Base-by-base conservation (phyloP, 2,329 filamentous ascomycete species). In the Hypoxylon sp. region DNA sequence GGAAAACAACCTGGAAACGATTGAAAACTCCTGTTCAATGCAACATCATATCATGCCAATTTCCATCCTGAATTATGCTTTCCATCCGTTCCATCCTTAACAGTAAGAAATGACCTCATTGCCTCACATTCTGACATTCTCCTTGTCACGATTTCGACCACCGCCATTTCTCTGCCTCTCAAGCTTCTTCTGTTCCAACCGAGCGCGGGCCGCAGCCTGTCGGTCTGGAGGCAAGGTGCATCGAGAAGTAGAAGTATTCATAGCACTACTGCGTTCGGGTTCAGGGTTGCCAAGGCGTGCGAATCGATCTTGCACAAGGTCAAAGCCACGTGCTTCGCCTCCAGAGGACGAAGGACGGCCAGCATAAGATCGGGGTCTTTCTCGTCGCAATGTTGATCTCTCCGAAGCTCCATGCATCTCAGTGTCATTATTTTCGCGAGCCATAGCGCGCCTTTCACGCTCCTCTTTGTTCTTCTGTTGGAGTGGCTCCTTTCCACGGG, bases 101-200 rank as follows among this genome's bases (percentile, higher is more conserved):
- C 37, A 31, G 31, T 22, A 17, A 60, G 22, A 53, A 24, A 14
- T 51, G 29, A n/a, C n/a, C 31, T 67, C 42, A 63, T 22, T 81
- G 81, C 65, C 78, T 78, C 67, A 86, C 68, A 73, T 88, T 88
- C 79, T 78, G 67, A 86, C 68, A 73, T 88, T 88, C 79, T 88
- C 87, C 80, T 88, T 77, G 51, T 77, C 71, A 11, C 73, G 67
- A 51, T 22, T 14, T 37, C 52, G 55, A 24, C 52, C 60, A 11
- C 66, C 65, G 42, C 59, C 57, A 29, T 65, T 62, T 61, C 78
- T 79, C 74, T 80, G 81, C 75, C 85, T 85, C 75, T 87, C 83
- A n/a, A 83, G 82, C 74, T 83, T 84, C 73, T 85, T 83, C 76
- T 83, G 81, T 76, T 88, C 84, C 13, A 89, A 82, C 6, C 86